Evolutionary conservation across 352 stramenopile genomes (phyloP).

Genomic region (Phytophthora citrophthora): DNA sequence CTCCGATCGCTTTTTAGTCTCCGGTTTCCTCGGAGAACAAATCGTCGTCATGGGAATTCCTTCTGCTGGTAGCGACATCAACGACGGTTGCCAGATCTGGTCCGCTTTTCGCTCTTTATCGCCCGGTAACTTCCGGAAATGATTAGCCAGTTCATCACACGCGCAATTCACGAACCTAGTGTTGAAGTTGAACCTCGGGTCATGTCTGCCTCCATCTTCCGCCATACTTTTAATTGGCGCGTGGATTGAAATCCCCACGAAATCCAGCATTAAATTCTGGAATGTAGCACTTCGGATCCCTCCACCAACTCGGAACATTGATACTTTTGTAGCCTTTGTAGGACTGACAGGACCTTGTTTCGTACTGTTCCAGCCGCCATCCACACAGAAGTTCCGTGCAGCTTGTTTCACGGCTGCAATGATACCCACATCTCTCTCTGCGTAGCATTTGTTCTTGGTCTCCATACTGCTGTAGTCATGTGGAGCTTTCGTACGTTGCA

Average conservation of each 20-base stretch:
- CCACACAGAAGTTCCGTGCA: slow-evolving; percentile 26
- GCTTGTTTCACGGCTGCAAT: slow-evolving; percentile 30
- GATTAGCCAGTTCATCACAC: slow-evolving; percentile 33
- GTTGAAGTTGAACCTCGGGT: slow-evolving; percentile 44
- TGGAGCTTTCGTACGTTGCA: slow-evolving; percentile 30
- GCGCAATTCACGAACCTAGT: slow-evolving; percentile 32
- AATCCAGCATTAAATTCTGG: slow-evolving; percentile 57
- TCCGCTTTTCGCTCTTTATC: slow-evolving; percentile 37
- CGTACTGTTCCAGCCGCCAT: slow-evolving; percentile 17
- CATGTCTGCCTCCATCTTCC: slow-evolving; percentile 35
- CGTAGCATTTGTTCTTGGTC: slow-evolving; percentile 36
- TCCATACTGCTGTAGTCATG: slow-evolving; percentile 33
- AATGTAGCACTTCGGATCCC: slow-evolving; percentile 43
- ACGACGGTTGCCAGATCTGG: slow-evolving; percentile 29
- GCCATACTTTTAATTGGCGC: slow-evolving; percentile 39
- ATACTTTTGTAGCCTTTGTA: slow-evolving; percentile 38
- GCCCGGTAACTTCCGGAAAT: slow-evolving; percentile 29
- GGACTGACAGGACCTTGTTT: slow-evolving; percentile 15
- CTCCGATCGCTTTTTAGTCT: slow-evolving; percentile 13
- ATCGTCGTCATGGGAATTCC: slow-evolving; percentile 25
- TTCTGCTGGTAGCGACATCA: slow-evolving; percentile 11
- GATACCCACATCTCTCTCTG: slow-evolving; percentile 46
- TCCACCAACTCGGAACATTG: slow-evolving; percentile 35
- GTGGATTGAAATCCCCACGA: slow-evolving; percentile 35
- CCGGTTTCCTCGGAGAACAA: slow-evolving; percentile 7